Percentiles rank a stretch among this genome's conserved stretches.
Evolutionary conservation across 176 grass and related monocot genomes (phyloP).

Genomic region (Phoenix roebelenii): DNA sequence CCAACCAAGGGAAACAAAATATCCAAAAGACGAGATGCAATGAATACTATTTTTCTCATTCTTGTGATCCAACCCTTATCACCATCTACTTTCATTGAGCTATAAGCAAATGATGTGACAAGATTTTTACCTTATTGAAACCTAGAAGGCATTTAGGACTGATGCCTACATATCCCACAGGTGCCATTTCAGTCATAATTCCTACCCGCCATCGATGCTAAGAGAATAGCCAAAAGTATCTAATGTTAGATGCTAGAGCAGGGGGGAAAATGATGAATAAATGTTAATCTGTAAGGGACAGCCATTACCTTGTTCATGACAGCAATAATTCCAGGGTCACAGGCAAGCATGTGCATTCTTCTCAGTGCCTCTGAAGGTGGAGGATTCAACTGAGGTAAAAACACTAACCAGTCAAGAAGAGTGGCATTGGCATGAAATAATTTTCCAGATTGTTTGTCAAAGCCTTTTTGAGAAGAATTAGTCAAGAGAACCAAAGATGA

Average conservation of each 20-base stretch:
- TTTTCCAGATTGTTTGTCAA: no score
- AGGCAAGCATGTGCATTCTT: slow-evolving; percentile 99
- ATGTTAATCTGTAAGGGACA: slow-evolving; percentile 1
- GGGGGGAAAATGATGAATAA: not conserved
- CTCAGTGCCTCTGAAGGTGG: slow-evolving; percentile 76
- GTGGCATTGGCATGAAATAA: not conserved
- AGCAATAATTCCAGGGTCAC: slow-evolving; percentile 85
- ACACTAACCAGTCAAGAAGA: slow-evolving; percentile 9
- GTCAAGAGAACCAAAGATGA: no score
- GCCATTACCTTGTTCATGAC: slow-evolving; percentile 91
- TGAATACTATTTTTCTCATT: no score
- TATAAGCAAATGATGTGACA: not conserved
- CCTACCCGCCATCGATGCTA: slow-evolving; percentile 90
- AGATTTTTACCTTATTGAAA: slow-evolving; percentile 70
- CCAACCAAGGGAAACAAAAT: slow-evolving; percentile 13
- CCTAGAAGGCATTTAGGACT: slow-evolving; percentile 90
- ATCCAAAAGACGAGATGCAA: no score
- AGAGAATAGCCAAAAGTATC: slow-evolving; percentile 7
- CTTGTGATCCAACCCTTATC: no score
- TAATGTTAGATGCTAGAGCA: not conserved
- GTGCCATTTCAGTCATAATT: slow-evolving; percentile 98
- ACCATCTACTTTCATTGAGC: no score
- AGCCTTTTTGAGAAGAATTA: no score
- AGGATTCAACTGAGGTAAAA: slow-evolving; percentile 58
- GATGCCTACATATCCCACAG: slow-evolving; percentile 81